These are phyloP conservation scores for Pseudozyma flocculosa DNA, from an alignment of 1,284 basidiomycete genomes.

Conservation along the genomic window DNA sequence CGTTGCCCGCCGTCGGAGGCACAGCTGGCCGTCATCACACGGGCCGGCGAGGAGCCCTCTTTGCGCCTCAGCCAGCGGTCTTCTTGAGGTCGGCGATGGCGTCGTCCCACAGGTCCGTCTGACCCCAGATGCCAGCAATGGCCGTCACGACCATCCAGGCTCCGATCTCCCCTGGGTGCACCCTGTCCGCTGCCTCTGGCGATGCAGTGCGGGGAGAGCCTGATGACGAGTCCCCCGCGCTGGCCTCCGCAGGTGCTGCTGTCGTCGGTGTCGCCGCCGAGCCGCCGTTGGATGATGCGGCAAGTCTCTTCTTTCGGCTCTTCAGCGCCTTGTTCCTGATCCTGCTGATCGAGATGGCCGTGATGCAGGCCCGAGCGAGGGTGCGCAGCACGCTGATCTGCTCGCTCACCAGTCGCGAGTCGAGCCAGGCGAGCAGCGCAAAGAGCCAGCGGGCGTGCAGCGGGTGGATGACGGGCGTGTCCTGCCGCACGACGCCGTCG, in stretches of 20 bases:
- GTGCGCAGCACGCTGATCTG: slow-evolving; percentile 76
- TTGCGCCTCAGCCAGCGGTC: no score
- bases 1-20: no score
- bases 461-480: slow-evolving; percentile 63
- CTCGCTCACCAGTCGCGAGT: slow-evolving; percentile 71
- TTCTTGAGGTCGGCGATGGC: slow-evolving; percentile 57
- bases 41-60: no score
- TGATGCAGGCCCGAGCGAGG: slow-evolving; percentile 73
- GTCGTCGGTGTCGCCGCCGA: not conserved
- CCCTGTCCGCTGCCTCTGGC: slow-evolving; percentile 4
- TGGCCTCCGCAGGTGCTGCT: no score
- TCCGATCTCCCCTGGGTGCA: slow-evolving; percentile 62
- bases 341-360: slow-evolving; percentile 60
- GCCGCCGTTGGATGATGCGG: slow-evolving; percentile 3
- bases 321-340: slow-evolving; percentile 18
- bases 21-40: no score
- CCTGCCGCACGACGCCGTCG: not conserved
- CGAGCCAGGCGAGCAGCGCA: slow-evolving; percentile 71
- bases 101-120: slow-evolving; percentile 80
- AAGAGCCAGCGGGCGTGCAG: slow-evolving; percentile 82
- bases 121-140: slow-evolving; percentile 77
- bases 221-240: no score
- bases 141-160: slow-evolving; percentile 81
- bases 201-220: no score
- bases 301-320: slow-evolving; percentile 2